phyloP scores from a whole-genome alignment of 805 yeast genomes.

The Ogataea pilisensis region DNA sequence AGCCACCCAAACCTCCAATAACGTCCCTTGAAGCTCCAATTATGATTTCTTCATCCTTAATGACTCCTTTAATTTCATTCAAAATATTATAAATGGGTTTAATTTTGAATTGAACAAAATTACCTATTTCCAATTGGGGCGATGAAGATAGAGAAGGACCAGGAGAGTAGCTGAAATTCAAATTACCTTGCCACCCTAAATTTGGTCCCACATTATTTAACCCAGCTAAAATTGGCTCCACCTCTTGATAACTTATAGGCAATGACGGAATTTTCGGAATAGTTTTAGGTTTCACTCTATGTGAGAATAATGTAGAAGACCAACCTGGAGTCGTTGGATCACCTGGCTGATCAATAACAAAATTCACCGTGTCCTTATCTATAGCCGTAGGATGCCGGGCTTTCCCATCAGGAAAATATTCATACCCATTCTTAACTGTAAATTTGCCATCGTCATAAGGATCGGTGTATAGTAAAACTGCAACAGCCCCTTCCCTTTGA shows the following conservation, averaged over 20 bases:
- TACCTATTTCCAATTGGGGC: conserved; percentile 34
- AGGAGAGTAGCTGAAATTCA: conserved; percentile 40
- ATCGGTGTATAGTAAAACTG: conserved; percentile 54
- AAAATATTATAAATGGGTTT: conserved; percentile 46
- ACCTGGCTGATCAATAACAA: conserved; percentile 59
- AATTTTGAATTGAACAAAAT: conserved; percentile 38
- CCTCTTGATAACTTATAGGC: conserved; percentile 43
- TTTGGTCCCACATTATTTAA: conserved; percentile 36
- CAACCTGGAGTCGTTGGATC: conserved; percentile 78
- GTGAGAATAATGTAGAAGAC: conserved; percentile 45
- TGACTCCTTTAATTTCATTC: conserved; percentile 53
- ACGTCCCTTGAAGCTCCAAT: conserved; percentile 56
- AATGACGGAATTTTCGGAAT: conserved; percentile 52
- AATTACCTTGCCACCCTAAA: conserved; percentile 37
- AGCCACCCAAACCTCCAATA: conserved; percentile 47
- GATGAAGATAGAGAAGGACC: conserved; percentile 41
- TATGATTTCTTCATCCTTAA: conserved; percentile 47
- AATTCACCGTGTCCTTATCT: conserved; percentile 59
- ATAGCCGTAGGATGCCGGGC: conserved; percentile 61
- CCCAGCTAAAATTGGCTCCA: conserved; percentile 36
- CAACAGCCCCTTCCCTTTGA: conserved; percentile 56
- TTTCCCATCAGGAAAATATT: conserved; percentile 59
- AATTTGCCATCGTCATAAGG: conserved; percentile 58
- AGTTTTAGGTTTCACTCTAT: conserved; percentile 37
- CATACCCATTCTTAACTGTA: conserved; percentile 51